phyloP scores from a whole-genome alignment of 1,284 basidiomycete species.

The Melampsora americana region DNA sequence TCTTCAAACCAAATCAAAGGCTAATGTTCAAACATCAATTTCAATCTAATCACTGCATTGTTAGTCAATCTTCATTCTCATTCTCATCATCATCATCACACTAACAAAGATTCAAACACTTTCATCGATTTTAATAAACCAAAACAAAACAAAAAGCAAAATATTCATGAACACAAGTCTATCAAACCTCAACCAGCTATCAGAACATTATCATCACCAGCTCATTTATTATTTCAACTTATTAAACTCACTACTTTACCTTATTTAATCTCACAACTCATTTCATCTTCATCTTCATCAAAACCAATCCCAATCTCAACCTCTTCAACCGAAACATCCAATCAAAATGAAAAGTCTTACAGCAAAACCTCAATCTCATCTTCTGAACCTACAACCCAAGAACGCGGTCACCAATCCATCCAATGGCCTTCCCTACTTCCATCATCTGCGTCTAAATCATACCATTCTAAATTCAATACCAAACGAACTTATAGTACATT shows the following conservation, averaged over 20 bases:
- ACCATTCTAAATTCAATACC: not conserved
- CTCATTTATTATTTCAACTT: conserved; percentile 36
- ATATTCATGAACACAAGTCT: no score
- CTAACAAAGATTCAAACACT: no score
- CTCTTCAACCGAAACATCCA: not conserved
- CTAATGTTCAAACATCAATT: no score
- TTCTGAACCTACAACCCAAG: not conserved
- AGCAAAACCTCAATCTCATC: not conserved
- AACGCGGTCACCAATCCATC: not conserved
- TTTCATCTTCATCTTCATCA: not conserved
- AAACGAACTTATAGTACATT: no score
- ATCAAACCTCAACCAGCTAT: conserved; percentile 12
- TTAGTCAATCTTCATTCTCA: no score
- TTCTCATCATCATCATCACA: no score
- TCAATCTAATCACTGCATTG: no score
- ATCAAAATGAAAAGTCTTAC: not conserved
- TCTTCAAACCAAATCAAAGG: no score
- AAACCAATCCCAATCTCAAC: not conserved
- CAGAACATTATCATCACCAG: conserved; percentile 22
- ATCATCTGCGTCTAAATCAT: not conserved
- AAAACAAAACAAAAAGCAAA: no score
- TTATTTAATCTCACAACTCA: conserved; percentile 28
- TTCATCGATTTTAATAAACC: no score
- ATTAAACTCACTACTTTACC: conserved; percentile 40
- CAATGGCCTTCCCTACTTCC: not conserved